Conservation (phyloP, 371 early-diverging fungal species). For the Mortierella sp. region DNA sequence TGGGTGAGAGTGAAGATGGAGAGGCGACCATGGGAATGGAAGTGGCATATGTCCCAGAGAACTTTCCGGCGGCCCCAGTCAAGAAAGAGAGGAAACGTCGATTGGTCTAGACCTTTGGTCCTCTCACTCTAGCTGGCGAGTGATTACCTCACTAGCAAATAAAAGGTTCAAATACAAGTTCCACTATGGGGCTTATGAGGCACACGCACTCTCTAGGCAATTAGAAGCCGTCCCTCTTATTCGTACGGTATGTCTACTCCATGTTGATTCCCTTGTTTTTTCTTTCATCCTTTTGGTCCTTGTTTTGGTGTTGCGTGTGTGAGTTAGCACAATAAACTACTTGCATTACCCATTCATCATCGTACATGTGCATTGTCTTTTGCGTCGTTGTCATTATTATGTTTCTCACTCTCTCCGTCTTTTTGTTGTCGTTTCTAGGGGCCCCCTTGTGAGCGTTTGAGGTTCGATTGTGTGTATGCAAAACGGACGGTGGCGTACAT, state of each 20-base stretch:
- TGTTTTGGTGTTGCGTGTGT: background rate
- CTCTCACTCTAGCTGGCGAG: background rate
- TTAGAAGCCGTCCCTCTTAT: background rate
- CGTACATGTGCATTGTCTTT: too few relatives aligned
- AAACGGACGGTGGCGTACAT: background rate
- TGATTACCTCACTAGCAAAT: background rate
- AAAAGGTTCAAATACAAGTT: too few relatives aligned
- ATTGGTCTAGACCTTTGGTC: background rate
- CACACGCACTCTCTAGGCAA: background rate
- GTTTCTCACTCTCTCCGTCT: background rate
- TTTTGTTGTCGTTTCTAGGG: background rate
- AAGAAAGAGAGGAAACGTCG: background rate
- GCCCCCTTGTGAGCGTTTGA: background rate
- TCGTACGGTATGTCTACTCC: too few relatives aligned
- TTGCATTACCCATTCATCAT: background rate
- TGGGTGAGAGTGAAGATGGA: background rate
- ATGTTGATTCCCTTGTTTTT: background rate
- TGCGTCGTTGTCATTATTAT: background rate
- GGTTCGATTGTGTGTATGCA: slow-evolving; percentile 7
- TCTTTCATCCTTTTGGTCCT: background rate
- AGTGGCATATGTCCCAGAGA: background rate
- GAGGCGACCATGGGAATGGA: background rate
- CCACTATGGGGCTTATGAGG: too few relatives aligned
- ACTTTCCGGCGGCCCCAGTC: background rate
- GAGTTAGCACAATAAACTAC: background rate